Conservation (phyloP, 169 alveolate species). For the Eimeria sp. region DNA sequence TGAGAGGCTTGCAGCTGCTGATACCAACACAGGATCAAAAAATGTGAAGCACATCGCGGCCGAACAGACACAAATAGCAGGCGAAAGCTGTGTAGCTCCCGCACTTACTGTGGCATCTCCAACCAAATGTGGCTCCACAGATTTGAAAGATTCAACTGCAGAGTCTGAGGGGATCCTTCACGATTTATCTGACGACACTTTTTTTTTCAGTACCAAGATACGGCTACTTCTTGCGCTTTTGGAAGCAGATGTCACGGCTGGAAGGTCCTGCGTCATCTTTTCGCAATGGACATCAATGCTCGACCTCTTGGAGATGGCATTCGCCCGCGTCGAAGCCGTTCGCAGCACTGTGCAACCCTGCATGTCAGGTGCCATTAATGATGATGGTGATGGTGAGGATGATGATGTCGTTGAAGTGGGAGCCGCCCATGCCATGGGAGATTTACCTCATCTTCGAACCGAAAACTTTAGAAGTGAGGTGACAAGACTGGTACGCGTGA, state of each 20-base stretch:
- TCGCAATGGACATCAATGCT: slow-evolving; percentile 91
- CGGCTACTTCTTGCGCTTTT: slow-evolving; percentile 63
- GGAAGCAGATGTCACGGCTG: slow-evolving; percentile 71
- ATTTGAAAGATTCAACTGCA: background rate
- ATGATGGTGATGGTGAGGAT: slow-evolving; percentile 5
- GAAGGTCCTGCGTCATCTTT: slow-evolving; percentile 86
- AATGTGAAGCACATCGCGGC: background rate
- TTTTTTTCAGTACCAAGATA: slow-evolving; percentile 80
- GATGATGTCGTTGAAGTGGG: slow-evolving; percentile 25
- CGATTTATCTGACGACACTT: slow-evolving; percentile 21
- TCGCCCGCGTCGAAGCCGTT: slow-evolving; percentile 60
- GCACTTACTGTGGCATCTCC: background rate
- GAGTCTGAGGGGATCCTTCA: background rate
- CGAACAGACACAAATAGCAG: background rate
- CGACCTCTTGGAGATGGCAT: slow-evolving; percentile 88
- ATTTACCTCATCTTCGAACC: background rate
- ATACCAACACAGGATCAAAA: background rate
- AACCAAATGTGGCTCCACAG: background rate
- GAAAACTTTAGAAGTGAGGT: background rate
- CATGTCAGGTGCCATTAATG: background rate
- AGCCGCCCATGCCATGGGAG: background rate
- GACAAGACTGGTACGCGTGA: background rate
- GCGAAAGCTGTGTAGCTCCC: background rate
- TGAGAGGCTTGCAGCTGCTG: slow-evolving; percentile 40
- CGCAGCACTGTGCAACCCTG: slow-evolving; percentile 2